A percentile compares a stretch with the other conserved stretches of the same genome.
Conservation (phyloP, 495 filamentous ascomycete species). For the Parathielavia hyrcaniae region DNA sequence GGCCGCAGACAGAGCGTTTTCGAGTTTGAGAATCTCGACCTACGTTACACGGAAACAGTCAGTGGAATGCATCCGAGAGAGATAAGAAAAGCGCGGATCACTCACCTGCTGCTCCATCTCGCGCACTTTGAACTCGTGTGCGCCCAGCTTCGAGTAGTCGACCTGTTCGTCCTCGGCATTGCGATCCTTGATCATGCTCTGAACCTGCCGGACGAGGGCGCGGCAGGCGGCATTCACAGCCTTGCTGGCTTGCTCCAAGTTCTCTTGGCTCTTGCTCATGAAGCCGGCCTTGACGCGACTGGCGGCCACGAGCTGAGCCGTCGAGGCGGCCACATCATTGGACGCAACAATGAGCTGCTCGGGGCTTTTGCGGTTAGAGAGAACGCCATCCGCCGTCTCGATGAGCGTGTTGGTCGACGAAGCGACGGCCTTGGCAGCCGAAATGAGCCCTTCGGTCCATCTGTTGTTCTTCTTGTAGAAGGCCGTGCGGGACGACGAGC, state of each 20-base stretch:
- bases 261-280: constrained; percentile 93
- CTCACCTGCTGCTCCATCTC: constrained; percentile 99
- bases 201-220: constrained; percentile 83
- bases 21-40: constrained; percentile 96
- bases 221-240: constrained; percentile 86
- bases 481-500: constrained; percentile 78
- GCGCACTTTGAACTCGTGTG: constrained; percentile 94
- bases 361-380: constrained; percentile 81
- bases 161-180: constrained; percentile 77
- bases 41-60: constrained; percentile 32
- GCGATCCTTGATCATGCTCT: constrained; percentile 82
- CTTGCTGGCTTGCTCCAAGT: constrained; percentile 83
- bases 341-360: constrained; percentile 97
- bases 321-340: constrained; percentile 93
- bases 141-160: constrained; percentile 79
- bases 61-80: constrained; percentile 1
- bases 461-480: constrained; percentile 99
- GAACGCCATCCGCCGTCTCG: constrained; percentile 94
- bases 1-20: constrained; percentile 77
- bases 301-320: constrained; percentile 92
- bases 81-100: constrained; percentile 10
- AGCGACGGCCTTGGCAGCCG: constrained; percentile 92
- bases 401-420: constrained; percentile 88
- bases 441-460: constrained; percentile 97
- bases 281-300: constrained; percentile 95